These are phyloP conservation scores for Fusarium sp. DNA, from an alignment of 2,329 filamentous ascomycete species.

Conservation along the genomic window DNA sequence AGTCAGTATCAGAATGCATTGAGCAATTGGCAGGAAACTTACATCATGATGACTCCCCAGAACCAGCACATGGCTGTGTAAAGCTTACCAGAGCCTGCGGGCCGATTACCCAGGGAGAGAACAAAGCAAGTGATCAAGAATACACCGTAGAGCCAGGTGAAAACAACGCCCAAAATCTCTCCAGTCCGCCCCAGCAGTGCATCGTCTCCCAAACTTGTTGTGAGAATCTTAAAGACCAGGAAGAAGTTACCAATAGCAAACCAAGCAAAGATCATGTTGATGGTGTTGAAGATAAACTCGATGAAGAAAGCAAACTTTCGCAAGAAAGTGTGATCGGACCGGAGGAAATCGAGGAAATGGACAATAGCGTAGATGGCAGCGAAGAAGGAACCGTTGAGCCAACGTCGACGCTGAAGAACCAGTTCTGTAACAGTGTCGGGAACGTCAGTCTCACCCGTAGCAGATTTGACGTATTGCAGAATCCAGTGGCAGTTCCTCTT, in stretches of 20 bases:
- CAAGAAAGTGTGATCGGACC: conserved; percentile 86
- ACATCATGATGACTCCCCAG: conserved; percentile 95
- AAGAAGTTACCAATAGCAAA: conserved; percentile 99
- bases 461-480: conserved; percentile 97
- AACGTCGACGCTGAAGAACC: conserved; percentile 93
- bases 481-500: conserved; percentile 99
- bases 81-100: conserved; percentile 89
- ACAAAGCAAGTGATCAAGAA: conserved; percentile 96
- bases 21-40: conserved; percentile 50
- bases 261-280: conserved; percentile 99
- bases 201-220: conserved; percentile 77
- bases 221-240: conserved; percentile 96
- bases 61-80: conserved; percentile 99
- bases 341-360: conserved; percentile 96
- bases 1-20: conserved; percentile 34
- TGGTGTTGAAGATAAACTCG: conserved; percentile 92
- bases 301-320: conserved; percentile 90
- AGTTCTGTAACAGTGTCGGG: conserved; percentile 94
- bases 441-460: conserved; percentile 96
- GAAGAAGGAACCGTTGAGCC: conserved; percentile 98
- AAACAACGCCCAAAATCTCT: conserved; percentile 83
- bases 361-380: conserved; percentile 94
- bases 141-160: conserved; percentile 95
- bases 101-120: conserved; percentile 90
- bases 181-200: conserved; percentile 79